Base-by-base conservation (phyloP, 148 eudicot genomes). In the Amaranthus hypochondriacus region DNA sequence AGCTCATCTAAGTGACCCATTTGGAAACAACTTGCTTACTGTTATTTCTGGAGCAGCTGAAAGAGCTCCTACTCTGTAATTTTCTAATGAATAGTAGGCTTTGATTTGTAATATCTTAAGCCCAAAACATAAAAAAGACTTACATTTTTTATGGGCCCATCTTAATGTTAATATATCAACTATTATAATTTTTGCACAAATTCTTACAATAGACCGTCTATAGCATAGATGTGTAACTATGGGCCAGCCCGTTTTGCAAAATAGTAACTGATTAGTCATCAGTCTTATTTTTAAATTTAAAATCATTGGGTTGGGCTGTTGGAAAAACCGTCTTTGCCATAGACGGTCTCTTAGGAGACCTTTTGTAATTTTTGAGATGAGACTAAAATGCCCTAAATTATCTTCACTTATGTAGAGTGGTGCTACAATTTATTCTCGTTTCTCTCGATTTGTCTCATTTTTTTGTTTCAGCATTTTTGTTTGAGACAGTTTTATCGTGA, bases 1-100 rank as follows among this genome's bases (percentile, higher is more conserved):
- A 7, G 83, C 95, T 46, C 99, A 95, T 64, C 80, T 92, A 61
- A 92, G 92, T 18, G 99, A 87, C 77, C 99, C 99, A 4, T 92
- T 95, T 52, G 96, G 89, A 54, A 95, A 92, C 90, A 95, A 90
- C 84, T 79, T 95, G 87, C 90, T 95, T 73, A 90, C 96, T 14
- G 99, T 95, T 15, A 87, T 95, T 53, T 62, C 83, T 39, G 97
- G 93, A 59, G 13, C 86, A n/a, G 85, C 81, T 62, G 99, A 95
- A 72, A 83, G 99, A 86, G 86, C 66, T 66, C 97, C 99, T 5
- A 92, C 96, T 66, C 87, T 95, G 71, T 95, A 80, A 92, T 81
- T 69, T 6, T 3, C 11, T 49, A 14, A 21, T 47, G 68, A 57
- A 56, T 13, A 28, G 47, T 52, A 15, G 10, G 48, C 2, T 56